These are phyloP conservation scores for Luffa acutangula DNA, from an alignment of 306 rosid species.

Conservation along the genomic window DNA sequence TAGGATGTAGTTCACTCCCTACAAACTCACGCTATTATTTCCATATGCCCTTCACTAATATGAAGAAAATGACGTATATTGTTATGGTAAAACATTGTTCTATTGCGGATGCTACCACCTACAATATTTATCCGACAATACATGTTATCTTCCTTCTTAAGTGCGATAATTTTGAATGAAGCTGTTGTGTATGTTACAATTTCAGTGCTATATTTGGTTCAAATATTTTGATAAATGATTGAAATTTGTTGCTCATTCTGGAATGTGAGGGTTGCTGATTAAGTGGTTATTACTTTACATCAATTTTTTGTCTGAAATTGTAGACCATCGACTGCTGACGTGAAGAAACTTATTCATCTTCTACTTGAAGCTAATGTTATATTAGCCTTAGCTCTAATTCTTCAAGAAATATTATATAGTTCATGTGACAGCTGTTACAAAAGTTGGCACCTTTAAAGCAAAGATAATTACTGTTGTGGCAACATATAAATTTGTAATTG, in stretches of 20 bases:
- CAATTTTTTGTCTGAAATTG: not conserved
- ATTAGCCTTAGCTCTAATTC: not conserved
- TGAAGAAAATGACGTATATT: not conserved
- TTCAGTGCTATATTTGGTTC: not conserved
- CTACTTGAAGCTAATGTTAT: not conserved
- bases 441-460: not conserved
- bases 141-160: not conserved
- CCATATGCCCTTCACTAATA: not conserved
- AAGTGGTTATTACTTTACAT: not conserved
- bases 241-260: not conserved
- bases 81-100: not conserved
- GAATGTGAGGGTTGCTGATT: not conserved
- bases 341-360: conserved; percentile 3
- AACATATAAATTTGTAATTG: not conserved
- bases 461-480: not conserved
- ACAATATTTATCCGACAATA: not conserved
- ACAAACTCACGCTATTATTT: not conserved
- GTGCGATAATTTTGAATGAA: not conserved
- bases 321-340: not conserved
- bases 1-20: not conserved
- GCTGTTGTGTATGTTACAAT: not conserved
- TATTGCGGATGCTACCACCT: not conserved
- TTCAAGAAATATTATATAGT: not conserved
- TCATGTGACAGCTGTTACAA: not conserved
- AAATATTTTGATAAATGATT: not conserved